A percentile compares a stretch with the other conserved stretches of the same genome.
These are phyloP conservation scores for Trypethelium eluteriae DNA, from an alignment of 495 filamentous ascomycete species.

Conservation along the genomic window DNA sequence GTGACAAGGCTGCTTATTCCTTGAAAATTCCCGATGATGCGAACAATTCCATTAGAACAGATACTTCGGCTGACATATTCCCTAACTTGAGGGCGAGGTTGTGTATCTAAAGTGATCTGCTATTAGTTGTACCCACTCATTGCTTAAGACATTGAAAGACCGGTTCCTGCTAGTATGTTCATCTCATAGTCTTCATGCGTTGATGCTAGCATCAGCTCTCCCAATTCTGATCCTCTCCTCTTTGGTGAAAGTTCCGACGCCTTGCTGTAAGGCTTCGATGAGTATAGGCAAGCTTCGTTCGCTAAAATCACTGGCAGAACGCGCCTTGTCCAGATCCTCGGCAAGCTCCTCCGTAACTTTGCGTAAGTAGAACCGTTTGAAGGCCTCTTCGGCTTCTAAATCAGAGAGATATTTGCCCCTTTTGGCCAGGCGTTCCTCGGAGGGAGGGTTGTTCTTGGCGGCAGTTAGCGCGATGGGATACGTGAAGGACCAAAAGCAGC, in stretches of 20 bases:
- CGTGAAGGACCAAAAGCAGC: too few species aligned
- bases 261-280: constrained; percentile 23
- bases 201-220: neutral
- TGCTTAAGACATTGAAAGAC: too few species aligned
- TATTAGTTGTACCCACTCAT: too few species aligned
- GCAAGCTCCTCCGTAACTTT: constrained; percentile 26
- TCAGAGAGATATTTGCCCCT: neutral
- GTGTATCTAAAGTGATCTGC: too few species aligned
- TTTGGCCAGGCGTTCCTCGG: neutral
- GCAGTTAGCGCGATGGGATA: neutral
- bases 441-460: neutral
- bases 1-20: too few species aligned
- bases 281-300: constrained; percentile 18
- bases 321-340: constrained; percentile 25
- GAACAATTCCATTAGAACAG: too few species aligned
- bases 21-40: too few species aligned
- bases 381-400: constrained; percentile 13
- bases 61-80: too few species aligned
- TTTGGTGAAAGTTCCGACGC: constrained; percentile 16
- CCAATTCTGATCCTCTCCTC: constrained; percentile 24
- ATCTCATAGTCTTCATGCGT: neutral
- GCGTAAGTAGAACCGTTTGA: constrained; percentile 22
- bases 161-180: neutral
- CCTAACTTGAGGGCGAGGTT: too few species aligned
- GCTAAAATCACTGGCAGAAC: constrained; percentile 23